Evolutionary conservation across 345 rosid genomes (phyloP).

Genomic region (Arabis hirsuta): DNA sequence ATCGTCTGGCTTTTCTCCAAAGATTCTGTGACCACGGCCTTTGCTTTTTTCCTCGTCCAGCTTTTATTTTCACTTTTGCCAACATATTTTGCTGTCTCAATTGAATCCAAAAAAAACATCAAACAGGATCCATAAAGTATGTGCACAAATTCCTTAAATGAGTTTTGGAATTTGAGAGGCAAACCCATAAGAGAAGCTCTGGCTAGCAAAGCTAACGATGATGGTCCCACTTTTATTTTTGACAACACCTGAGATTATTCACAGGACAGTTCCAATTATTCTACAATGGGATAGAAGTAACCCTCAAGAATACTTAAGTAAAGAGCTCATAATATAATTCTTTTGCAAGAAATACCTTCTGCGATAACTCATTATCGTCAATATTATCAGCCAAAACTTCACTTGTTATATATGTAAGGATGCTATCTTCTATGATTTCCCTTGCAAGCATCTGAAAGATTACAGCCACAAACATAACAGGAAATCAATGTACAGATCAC

Average conservation of each 20-base stretch:
- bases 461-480: constrained; percentile 32
- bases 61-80: constrained; percentile 88
- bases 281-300: constrained; percentile 20
- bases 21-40: constrained; percentile 70
- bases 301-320: constrained; percentile 2
- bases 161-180: constrained; percentile 40
- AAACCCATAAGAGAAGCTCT: constrained; percentile 84
- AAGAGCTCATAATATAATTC: constrained; percentile 10
- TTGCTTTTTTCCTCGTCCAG: constrained; percentile 78
- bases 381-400: constrained; percentile 56
- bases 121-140: constrained; percentile 10
- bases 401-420: constrained; percentile 73
- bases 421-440: constrained; percentile 80
- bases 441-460: constrained; percentile 77
- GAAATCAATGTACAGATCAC: constrained; percentile 3
- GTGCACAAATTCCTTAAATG: constrained; percentile 4
- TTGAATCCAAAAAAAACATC: constrained; percentile 29
- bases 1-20: constrained; percentile 80
- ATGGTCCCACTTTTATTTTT: constrained; percentile 77
- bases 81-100: constrained; percentile 77
- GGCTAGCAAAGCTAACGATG: constrained; percentile 82
- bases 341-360: constrained; percentile 54
- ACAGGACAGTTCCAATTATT: constrained; percentile 14
- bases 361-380: constrained; percentile 52
- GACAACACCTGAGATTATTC: constrained; percentile 60